These are phyloP conservation scores for Wickerhamomyces rabaulensis DNA, from an alignment of 805 yeast species.

Conservation along the genomic window DNA sequence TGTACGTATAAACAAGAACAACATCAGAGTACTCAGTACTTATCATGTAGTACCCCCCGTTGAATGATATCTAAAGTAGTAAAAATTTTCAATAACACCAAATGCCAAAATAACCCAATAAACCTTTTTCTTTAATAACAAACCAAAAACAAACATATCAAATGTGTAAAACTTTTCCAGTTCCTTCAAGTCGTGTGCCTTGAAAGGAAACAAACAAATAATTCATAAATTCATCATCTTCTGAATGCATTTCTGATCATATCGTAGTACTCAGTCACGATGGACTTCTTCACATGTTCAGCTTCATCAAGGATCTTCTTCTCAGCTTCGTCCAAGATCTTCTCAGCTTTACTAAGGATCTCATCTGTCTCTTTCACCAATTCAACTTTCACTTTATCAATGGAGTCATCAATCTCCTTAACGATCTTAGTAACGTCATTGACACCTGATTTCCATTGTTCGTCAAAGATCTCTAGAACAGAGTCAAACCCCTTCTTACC, in stretches of 20 bases:
- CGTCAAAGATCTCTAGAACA: constrained; percentile 53
- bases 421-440: constrained; percentile 25
- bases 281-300: constrained; percentile 17
- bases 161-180: neutral
- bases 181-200: no score
- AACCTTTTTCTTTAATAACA: neutral
- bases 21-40: neutral
- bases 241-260: constrained; percentile 21
- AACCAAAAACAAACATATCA: neutral
- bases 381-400: constrained; percentile 40
- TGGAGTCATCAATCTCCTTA: constrained; percentile 26
- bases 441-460: constrained; percentile 29
- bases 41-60: neutral
- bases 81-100: neutral
- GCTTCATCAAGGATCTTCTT: constrained; percentile 24
- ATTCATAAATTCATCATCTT: constrained; percentile 1
- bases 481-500: constrained; percentile 84
- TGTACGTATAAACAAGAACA: neutral
- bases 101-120: neutral
- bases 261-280: constrained; percentile 18
- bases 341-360: constrained; percentile 22
- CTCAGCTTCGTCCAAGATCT: constrained; percentile 32
- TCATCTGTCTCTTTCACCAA: constrained; percentile 38
- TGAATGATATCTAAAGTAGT: neutral
- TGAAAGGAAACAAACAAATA: no score